phyloP scores from a whole-genome alignment of 2,329 filamentous ascomycete species.

The Fusarium anguioides region DNA sequence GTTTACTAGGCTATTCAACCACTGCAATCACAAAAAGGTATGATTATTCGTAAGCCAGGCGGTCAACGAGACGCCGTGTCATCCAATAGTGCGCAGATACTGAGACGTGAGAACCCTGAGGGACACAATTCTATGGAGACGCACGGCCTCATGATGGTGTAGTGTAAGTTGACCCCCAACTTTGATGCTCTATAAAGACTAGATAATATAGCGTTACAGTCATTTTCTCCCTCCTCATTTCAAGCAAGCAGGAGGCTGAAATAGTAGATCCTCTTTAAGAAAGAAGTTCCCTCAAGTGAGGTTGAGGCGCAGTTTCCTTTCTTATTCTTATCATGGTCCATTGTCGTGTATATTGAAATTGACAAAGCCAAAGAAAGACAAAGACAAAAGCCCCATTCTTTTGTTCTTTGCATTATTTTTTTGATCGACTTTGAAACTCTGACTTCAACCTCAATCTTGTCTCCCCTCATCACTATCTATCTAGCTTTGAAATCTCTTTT shows the following conservation, averaged over 20 bases:
- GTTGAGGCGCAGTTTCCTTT: constrained; percentile 1
- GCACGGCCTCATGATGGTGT: constrained; percentile 26
- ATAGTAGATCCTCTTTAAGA: not conserved
- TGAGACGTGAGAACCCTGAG: constrained; percentile 45
- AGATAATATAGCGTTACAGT: not conserved
- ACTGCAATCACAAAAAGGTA: constrained; percentile 4
- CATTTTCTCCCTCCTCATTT: not conserved
- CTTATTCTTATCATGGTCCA: constrained; percentile 4
- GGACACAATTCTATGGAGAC: constrained; percentile 35
- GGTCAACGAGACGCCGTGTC: constrained; percentile 24
- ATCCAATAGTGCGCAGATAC: constrained; percentile 34
- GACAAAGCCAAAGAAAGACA: too few relatives aligned
- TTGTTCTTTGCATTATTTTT: not conserved
- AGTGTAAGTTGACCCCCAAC: constrained; percentile 26
- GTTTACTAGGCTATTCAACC: not conserved
- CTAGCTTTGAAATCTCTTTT: not conserved
- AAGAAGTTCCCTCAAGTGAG: constrained; percentile 4
- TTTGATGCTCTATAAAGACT: not conserved
- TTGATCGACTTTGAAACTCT: not conserved
- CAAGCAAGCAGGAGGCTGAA: constrained; percentile 3
- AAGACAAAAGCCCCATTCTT: constrained; percentile 21
- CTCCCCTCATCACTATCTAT: not conserved
- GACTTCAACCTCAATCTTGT: not conserved
- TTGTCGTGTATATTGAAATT: too few relatives aligned
- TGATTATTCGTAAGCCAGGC: constrained; percentile 32